Base-by-base conservation (phyloP, 768 basidiomycete genomes). In the Coprinopsis marcescibilis region DNA sequence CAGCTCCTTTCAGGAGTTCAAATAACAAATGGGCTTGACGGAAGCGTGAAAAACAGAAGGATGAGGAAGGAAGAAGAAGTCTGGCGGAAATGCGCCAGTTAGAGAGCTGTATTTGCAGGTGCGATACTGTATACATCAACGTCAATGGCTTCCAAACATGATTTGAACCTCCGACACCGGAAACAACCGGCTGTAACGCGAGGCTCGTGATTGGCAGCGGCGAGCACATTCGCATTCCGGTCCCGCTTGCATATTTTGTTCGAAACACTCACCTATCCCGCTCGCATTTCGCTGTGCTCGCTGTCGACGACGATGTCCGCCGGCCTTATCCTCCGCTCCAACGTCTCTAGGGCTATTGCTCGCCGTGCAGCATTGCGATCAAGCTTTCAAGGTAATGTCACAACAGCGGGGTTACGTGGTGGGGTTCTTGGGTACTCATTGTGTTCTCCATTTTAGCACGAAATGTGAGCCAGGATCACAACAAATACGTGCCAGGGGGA, bases 401-500 rank as follows among this genome's bases (percentile, higher is more conserved):
- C 7, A 15, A 30, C 37, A 12, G 20, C 29, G 34, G 35, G 23
- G 26, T 24, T 24, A 23, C 25, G 33, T 38, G 32, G 36, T 45
- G 36, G 15, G 34, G 29, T 33, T 47, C 36, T 45, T 48, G 53
- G 49, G 26, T 39, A 24, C 46, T 39, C 14, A 25, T 26, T 25
- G 23, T n/a, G 24, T 30, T 24, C 19, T 6, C 17, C 37, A 43
- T 46, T 56, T 46, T 53, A 76, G 75, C 62, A 46, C 65, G 73
- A 63, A 60, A 65, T 57, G 58, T 69, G 17, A 65, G 65, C 46
- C 58, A 55, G 46, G 67, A 65, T 41, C 56, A 52, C 45, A 43
- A 48, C 46, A 48, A 60, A 3, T 84, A 85, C 52, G 75, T 85
- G 54, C 81, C 84, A 39, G 84, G 84, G 51, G 83, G 84, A 58